Percentiles rank a stretch among this genome's conserved stretches.
Evolutionary conservation across 1,284 basidiomycete species (phyloP).

Genomic region (Irpex rosettiformis): DNA sequence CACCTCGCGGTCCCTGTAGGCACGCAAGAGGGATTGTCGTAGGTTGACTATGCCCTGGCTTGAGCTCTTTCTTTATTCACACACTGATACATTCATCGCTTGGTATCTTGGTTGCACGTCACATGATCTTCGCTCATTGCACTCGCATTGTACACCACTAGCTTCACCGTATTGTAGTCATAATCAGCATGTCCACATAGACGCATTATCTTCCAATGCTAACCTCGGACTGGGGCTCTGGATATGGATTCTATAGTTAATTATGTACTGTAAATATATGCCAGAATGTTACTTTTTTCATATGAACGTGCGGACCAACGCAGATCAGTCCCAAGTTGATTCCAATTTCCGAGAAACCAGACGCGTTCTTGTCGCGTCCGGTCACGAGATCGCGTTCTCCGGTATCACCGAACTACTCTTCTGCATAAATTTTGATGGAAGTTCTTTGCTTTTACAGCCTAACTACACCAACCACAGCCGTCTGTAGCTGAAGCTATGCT

Average conservation of each 20-base stretch:
- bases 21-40: constrained; percentile 6
- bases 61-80: constrained; percentile 7
- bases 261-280: constrained; percentile 2
- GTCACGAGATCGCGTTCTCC: constrained; percentile 1
- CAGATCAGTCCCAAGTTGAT: neutral
- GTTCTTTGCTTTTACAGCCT: neutral
- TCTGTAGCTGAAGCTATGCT: too few species aligned
- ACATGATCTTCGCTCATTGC: constrained; percentile 5
- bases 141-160: constrained; percentile 12
- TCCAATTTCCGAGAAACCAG: neutral
- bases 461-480: too few species aligned
- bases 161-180: constrained; percentile 4
- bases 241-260: constrained; percentile 6
- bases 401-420: neutral
- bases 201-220: constrained; percentile 16
- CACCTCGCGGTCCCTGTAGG: constrained; percentile 20
- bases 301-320: neutral
- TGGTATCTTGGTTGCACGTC: constrained; percentile 15
- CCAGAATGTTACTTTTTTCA: neutral
- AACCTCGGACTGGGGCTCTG: constrained; percentile 8
- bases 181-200: constrained; percentile 12
- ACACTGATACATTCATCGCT: constrained; percentile 8
- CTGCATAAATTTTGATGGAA: neutral
- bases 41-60: constrained; percentile 1
- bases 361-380: neutral